Evolutionary conservation across 116 monocot species (phyloP), one percentile per base, ranked within the genome.

Genomic region (Cymodocea nodosa): DNA sequence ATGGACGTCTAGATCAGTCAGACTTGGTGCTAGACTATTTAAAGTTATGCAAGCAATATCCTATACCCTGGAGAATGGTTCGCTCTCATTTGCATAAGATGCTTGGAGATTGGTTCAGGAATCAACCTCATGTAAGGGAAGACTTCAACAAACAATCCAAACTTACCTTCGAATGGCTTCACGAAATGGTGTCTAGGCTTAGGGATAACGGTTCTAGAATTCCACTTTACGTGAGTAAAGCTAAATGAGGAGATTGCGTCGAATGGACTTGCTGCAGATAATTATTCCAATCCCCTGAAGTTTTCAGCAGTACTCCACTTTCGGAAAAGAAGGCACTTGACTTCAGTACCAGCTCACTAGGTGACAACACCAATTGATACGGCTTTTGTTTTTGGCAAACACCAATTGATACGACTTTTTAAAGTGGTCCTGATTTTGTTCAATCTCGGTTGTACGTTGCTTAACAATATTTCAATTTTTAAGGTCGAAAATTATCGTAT

Each of bases 11-110:
- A 15, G 78, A 90, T 59, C 92, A 88, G 69, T 71, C 79, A 49
- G 84, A 88, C 68, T 75, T 98, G 24, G 82, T 74, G 60, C 73
- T 76, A 13, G 97, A 98, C 63, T 98, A 98, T 60, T 59, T 98
- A 66, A 85, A 73, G 63, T 65, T 98, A n/a, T 98, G 97, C 48
- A 88, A 91, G 69, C 71, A 81, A 23, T 75, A 98, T 70, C 97
- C 97, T 17, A 86, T 98, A 23, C 92, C 97, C 9, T 98, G 91
- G 97, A 73, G 97, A 65, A 91, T 98, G 83, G 51, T 98, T 22
- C 74, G 97, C 24, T 91, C 91, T 23, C 97, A 98, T 69, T 82
- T 98, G 59, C 97, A 98, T 69, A 98, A 98, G 70, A 82, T 98
- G 97, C 65, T 98, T 17, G 97, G 97, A 51, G 83, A 91, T 50